Evolutionary conservation across 441 rosid genomes (phyloP).

Genomic region (Croton laevigatus): DNA sequence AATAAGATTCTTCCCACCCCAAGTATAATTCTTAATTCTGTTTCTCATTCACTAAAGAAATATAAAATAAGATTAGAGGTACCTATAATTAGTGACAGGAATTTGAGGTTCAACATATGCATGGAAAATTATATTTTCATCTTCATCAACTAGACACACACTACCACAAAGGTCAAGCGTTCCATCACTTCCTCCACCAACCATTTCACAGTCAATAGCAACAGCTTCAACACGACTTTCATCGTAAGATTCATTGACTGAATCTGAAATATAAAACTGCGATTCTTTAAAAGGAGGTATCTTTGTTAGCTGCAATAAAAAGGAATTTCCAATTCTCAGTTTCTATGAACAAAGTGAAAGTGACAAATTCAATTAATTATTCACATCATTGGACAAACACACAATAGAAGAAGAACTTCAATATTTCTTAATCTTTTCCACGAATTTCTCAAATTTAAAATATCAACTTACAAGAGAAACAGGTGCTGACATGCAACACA

Average conservation of each 20-base stretch:
- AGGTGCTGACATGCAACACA: slow-evolving; percentile 45
- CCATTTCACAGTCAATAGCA: slow-evolving; percentile 79
- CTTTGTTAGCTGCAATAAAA: slow-evolving; percentile 34
- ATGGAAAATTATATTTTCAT: slow-evolving; percentile 56
- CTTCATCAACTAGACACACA: slow-evolving; percentile 66
- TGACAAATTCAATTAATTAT: not conserved
- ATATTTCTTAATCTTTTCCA: not conserved
- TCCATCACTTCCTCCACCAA: slow-evolving; percentile 67
- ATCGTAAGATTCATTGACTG: slow-evolving; percentile 19
- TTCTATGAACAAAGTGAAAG: not conserved
- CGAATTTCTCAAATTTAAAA: slow-evolving; percentile 3
- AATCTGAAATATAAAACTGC: slow-evolving; percentile 18
- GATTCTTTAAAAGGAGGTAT: slow-evolving; percentile 19
- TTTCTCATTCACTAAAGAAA: slow-evolving; percentile 10
- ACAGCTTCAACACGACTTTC: slow-evolving; percentile 38
- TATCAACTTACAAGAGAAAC: slow-evolving; percentile 48
- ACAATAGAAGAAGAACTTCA: not conserved
- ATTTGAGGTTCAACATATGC: slow-evolving; percentile 52
- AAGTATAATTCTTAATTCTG: not conserved
- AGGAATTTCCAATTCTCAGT: not conserved
- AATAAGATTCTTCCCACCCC: slow-evolving; percentile 7
- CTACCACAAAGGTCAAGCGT: slow-evolving; percentile 57
- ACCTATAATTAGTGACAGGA: slow-evolving; percentile 67
- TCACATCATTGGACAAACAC: not conserved
- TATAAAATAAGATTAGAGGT: slow-evolving; percentile 11